Percentiles rank a stretch among this genome's conserved stretches.
Conservation (phyloP, 148 eudicot genomes). For the Rhododendron ferrugineum region DNA sequence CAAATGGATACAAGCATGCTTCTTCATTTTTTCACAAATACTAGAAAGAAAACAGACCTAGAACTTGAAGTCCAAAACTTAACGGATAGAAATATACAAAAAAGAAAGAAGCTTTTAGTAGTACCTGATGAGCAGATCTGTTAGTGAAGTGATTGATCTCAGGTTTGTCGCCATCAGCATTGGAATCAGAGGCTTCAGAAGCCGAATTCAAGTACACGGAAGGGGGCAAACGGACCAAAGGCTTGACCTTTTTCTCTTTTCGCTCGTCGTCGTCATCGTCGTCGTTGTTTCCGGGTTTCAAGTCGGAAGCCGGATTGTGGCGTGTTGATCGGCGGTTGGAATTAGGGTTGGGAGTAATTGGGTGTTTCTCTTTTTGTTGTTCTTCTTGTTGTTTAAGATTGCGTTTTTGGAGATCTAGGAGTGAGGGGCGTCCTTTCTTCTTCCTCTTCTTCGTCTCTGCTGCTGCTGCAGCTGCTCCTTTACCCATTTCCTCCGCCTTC, state of each 20-base stretch:
- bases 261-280: slow-evolving; percentile 59
- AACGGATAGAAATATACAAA: not conserved
- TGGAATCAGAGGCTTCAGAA: slow-evolving; percentile 21
- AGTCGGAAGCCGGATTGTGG: slow-evolving; percentile 30
- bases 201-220: slow-evolving; percentile 18
- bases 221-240: slow-evolving; percentile 47
- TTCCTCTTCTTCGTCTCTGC: slow-evolving; percentile 35
- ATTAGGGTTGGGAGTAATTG: slow-evolving; percentile 18
- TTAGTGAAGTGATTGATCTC: slow-evolving; percentile 25
- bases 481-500: slow-evolving; percentile 23
- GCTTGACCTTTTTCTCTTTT: slow-evolving; percentile 60
- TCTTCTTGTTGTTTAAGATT: slow-evolving; percentile 13
- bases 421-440: slow-evolving; percentile 68
- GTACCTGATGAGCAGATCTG: slow-evolving; percentile 34
- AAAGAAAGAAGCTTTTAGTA: not conserved
- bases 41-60: not conserved
- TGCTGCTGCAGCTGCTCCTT: slow-evolving; percentile 15
- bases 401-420: slow-evolving; percentile 44
- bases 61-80: not conserved
- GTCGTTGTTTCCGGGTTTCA: not conserved
- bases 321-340: slow-evolving; percentile 35
- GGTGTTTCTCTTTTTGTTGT: slow-evolving; percentile 6
- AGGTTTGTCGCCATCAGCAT: slow-evolving; percentile 19
- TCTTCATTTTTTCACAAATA: not conserved
- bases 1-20: slow-evolving; percentile 10